These are phyloP conservation scores for Chionographis japonica DNA, from an alignment of 106 monocot species.

Conservation along the genomic window DNA sequence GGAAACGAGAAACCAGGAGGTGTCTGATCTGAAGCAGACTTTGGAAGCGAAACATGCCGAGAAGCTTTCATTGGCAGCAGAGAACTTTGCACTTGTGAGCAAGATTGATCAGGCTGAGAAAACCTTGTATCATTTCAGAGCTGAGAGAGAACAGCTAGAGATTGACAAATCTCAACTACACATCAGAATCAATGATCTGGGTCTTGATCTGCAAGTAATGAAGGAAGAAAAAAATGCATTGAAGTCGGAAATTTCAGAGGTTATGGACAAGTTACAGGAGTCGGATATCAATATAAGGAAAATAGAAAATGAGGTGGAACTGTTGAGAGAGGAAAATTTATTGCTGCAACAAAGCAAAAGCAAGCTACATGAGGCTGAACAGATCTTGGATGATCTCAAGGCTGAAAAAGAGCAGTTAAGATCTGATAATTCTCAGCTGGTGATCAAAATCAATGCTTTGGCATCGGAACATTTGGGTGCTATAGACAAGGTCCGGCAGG, in stretches of 20 bases:
- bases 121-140: constrained; percentile 9
- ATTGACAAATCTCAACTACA: constrained; percentile 28
- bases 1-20: constrained; percentile 12
- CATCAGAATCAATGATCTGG: constrained; percentile 27
- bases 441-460: constrained; percentile 11
- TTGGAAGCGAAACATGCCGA: constrained; percentile 20
- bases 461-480: constrained; percentile 17
- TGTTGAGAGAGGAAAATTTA: constrained; percentile 25
- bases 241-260: constrained; percentile 13
- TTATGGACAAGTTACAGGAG: constrained; percentile 15
- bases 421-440: constrained; percentile 21
- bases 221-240: constrained; percentile 31
- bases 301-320: constrained; percentile 17
- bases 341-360: constrained; percentile 14
- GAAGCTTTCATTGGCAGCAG: constrained; percentile 6
- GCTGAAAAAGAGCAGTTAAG: constrained; percentile 29
- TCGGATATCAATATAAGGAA: constrained; percentile 10
- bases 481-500: constrained; percentile 9
- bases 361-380: constrained; percentile 23
- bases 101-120: constrained; percentile 9
- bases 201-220: constrained; percentile 6
- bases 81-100: constrained; percentile 16
- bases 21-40: constrained; percentile 9
- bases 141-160: constrained; percentile 1
- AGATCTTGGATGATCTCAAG: constrained; percentile 21